Percentiles rank a stretch among this genome's conserved stretches.
Conservation (phyloP, 768 basidiomycete species). For the Cantharellus cinnabarinus region DNA sequence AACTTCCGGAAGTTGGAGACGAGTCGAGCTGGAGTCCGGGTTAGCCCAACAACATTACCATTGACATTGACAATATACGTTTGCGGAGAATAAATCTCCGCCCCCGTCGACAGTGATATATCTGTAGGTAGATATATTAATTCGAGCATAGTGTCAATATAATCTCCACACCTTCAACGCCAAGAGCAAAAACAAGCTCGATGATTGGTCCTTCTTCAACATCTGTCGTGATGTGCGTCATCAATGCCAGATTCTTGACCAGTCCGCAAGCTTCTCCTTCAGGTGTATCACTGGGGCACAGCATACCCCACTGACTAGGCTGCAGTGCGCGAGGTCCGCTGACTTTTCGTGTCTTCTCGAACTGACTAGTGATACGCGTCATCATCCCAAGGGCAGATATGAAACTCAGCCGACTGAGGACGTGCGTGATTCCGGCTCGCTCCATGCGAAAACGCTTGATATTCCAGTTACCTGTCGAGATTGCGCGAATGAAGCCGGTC, state of each 20-base stretch:
- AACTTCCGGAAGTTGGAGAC: slow-evolving; percentile 82
- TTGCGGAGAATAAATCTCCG: slow-evolving; percentile 85
- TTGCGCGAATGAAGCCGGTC: slow-evolving; percentile 85
- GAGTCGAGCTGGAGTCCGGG: slow-evolving; percentile 65
- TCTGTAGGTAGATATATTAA: slow-evolving; percentile 26
- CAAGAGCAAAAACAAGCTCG: slow-evolving; percentile 79
- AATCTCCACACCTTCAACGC: slow-evolving; percentile 64
- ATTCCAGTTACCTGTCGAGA: slow-evolving; percentile 98
- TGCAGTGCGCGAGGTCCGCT: slow-evolving; percentile 93
- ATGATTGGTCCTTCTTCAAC: slow-evolving; percentile 91
- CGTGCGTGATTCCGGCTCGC: slow-evolving; percentile 93
- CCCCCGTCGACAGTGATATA: slow-evolving; percentile 76
- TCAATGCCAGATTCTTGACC: slow-evolving; percentile 94
- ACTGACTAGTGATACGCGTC: slow-evolving; percentile 96
- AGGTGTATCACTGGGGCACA: slow-evolving; percentile 95
- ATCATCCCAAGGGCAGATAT: slow-evolving; percentile 99
- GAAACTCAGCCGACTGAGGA: slow-evolving; percentile 84
- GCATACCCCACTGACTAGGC: slow-evolving; percentile 97
- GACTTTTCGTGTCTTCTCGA: slow-evolving; percentile 98
- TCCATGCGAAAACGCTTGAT: slow-evolving; percentile 99
- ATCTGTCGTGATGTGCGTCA: slow-evolving; percentile 99
- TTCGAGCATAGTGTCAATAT: background rate
- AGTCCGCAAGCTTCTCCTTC: slow-evolving; percentile 99
- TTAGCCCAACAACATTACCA: slow-evolving; percentile 86
- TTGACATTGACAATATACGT: slow-evolving; percentile 95